Evolutionary conservation across 208 protist genomes (phyloP).

Genomic region (Trypanosoma cruzi): DNA sequence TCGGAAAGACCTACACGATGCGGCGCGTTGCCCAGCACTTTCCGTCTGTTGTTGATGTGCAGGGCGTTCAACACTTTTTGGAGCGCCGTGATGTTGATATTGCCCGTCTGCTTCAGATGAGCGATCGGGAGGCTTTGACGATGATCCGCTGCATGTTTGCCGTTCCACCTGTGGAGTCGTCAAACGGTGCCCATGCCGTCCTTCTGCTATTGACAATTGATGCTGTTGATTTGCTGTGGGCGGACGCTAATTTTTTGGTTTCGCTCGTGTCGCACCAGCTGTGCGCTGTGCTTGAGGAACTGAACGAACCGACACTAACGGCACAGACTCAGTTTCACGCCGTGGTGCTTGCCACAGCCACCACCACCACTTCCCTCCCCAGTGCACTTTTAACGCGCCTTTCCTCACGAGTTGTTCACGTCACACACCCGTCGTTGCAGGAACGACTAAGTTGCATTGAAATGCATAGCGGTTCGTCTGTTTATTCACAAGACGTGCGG

Average conservation of each 20-base stretch:
- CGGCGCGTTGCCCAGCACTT: background rate
- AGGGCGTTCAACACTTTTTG: conserved; percentile 19
- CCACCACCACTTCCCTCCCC: conserved; percentile 18
- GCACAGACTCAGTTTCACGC: background rate
- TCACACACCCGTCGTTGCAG: conserved; percentile 29
- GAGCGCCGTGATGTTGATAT: conserved; percentile 48
- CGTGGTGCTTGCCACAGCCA: conserved; percentile 24
- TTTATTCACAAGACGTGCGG: conserved; percentile 13
- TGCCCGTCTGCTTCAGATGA: conserved; percentile 44
- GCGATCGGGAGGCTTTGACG: conserved; percentile 49
- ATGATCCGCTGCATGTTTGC: conserved; percentile 36
- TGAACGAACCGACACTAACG: conserved; percentile 14
- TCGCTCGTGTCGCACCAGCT: conserved; percentile 48
- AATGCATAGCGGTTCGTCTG: conserved; percentile 9
- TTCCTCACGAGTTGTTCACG: conserved; percentile 18
- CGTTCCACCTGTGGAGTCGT: conserved; percentile 5
- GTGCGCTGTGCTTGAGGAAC: conserved; percentile 43
- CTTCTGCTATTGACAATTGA: conserved; percentile 47
- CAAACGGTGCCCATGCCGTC: background rate
- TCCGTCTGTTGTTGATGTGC: conserved; percentile 6
- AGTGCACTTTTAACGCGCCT: conserved; percentile 31
- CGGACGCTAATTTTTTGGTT: conserved; percentile 32
- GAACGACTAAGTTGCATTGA: conserved; percentile 34
- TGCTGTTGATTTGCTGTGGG: conserved; percentile 48
- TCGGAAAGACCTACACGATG: conserved; percentile 18